A percentile compares a stretch with the other conserved stretches of the same genome.
phyloP scores from a whole-genome alignment of 2,329 filamentous ascomycete genomes.

The Claviceps maximensis region DNA sequence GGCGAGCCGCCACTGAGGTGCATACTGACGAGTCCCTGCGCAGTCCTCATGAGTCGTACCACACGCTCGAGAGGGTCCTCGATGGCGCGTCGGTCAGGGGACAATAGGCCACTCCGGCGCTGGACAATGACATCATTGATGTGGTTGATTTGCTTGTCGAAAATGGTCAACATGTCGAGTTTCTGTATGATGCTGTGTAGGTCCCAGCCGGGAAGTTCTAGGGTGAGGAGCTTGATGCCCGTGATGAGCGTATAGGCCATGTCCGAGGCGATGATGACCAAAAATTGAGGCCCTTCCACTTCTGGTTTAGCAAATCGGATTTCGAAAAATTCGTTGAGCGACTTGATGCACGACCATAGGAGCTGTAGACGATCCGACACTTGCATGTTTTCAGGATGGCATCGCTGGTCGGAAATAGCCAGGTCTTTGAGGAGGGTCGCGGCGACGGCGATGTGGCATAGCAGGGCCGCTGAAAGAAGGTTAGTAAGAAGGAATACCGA shows the following conservation, averaged over 20 bases:
- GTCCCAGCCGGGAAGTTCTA: constrained; percentile 34
- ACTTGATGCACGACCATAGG: constrained; percentile 30
- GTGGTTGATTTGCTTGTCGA: constrained; percentile 18
- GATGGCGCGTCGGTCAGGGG: constrained; percentile 4
- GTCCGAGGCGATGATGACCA: constrained; percentile 32
- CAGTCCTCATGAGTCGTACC: constrained; percentile 17
- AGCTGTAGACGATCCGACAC: constrained; percentile 28
- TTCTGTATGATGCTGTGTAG: constrained; percentile 22
- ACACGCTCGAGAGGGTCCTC: constrained; percentile 22
- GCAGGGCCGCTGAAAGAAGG: constrained; percentile 21
- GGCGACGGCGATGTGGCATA: constrained; percentile 29
- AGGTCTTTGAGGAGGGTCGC: constrained; percentile 35
- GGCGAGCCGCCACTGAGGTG: constrained; percentile 15
- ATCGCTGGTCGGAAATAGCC: constrained; percentile 26
- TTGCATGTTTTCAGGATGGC: constrained; percentile 18
- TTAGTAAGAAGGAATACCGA: background rate
- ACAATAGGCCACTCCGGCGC: constrained; percentile 15
- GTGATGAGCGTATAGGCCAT: constrained; percentile 33
- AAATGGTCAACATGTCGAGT: constrained; percentile 12
- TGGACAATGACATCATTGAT: constrained; percentile 17
- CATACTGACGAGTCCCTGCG: constrained; percentile 18
- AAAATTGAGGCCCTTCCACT: constrained; percentile 25
- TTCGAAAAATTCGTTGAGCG: constrained; percentile 27
- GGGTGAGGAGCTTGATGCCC: constrained; percentile 31
- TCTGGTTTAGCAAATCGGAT: constrained; percentile 20